Evolutionary conservation across 2,329 filamentous ascomycete species (phyloP).

Genomic region (Grosmannia penicillata): DNA sequence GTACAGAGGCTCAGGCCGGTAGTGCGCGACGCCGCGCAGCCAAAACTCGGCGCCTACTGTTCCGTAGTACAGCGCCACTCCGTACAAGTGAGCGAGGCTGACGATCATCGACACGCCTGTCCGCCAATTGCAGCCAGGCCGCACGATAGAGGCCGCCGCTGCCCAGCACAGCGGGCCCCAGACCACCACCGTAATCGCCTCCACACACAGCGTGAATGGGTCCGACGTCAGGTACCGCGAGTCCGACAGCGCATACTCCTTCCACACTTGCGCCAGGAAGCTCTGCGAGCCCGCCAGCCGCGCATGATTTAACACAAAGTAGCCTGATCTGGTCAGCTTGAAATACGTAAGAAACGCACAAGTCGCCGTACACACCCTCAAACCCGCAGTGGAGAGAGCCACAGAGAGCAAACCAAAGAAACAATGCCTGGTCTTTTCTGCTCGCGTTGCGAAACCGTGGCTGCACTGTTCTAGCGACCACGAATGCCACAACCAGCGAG

Average conservation of each 20-base stretch:
- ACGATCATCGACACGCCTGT: conserved; percentile 36
- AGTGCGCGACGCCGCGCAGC: conserved; percentile 31
- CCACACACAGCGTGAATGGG: conserved; percentile 75
- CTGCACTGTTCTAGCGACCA: conserved; percentile 11
- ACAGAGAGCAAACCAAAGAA: conserved; percentile 43
- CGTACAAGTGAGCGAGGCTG: conserved; percentile 42
- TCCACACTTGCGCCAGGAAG: conserved; percentile 77
- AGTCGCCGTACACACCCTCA: no score
- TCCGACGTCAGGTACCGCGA: conserved; percentile 74
- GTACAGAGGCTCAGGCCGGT: conserved; percentile 44
- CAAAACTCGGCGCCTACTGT: conserved; percentile 37
- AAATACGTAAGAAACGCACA: conserved; percentile 64
- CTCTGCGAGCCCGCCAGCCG: conserved; percentile 52
- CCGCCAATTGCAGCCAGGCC: conserved; percentile 16
- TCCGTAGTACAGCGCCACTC: conserved; percentile 46
- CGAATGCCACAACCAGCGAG: conserved; percentile 19
- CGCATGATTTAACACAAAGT: conserved; percentile 59
- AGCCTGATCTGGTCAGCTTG: conserved; percentile 54
- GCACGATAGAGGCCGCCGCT: conserved; percentile 29
- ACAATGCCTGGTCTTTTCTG: conserved; percentile 25
- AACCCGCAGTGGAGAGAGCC: conserved; percentile 12
- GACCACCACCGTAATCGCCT: conserved; percentile 57
- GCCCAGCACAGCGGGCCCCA: conserved; percentile 46
- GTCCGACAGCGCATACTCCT: conserved; percentile 79
- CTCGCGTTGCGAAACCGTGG: conserved; percentile 15